These are phyloP conservation scores for Mytilinidion resinicola DNA, from an alignment of 495 filamentous ascomycete genomes.

Conservation along the genomic window DNA sequence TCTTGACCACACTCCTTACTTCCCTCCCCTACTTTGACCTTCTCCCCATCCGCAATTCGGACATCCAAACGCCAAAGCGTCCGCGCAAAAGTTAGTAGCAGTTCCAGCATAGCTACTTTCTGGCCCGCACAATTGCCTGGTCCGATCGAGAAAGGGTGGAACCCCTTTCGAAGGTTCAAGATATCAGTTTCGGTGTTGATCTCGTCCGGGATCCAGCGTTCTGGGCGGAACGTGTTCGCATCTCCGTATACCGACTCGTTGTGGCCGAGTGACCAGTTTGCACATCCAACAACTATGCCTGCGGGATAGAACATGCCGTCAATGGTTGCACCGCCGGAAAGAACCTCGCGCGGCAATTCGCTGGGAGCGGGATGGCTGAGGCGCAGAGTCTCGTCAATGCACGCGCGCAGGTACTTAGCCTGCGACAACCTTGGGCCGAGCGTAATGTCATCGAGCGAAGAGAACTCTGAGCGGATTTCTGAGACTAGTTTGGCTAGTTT, in stretches of 20 bases:
- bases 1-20: no score
- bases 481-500: background rate
- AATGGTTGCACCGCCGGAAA: slow-evolving; percentile 51
- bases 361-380: slow-evolving; percentile 56
- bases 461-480: slow-evolving; percentile 36
- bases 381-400: slow-evolving; percentile 60
- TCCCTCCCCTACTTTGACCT: no score
- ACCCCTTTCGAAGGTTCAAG: slow-evolving; percentile 2
- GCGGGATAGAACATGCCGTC: slow-evolving; percentile 45
- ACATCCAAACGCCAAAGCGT: slow-evolving; percentile 15
- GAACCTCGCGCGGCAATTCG: slow-evolving; percentile 53
- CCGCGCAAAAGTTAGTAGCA: slow-evolving; percentile 9
- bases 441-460: no score
- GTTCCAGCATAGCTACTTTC: slow-evolving; percentile 15
- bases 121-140: slow-evolving; percentile 18
- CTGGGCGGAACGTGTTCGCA: slow-evolving; percentile 8
- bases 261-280: slow-evolving; percentile 11
- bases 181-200: background rate
- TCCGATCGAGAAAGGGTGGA: slow-evolving; percentile 22
- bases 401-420: slow-evolving; percentile 51
- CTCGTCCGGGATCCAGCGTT: slow-evolving; percentile 21
- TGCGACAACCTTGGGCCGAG: slow-evolving; percentile 39
- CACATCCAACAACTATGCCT: slow-evolving; percentile 34
- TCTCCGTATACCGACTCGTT: slow-evolving; percentile 14
- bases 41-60: background rate